Percentiles rank a stretch among this genome's conserved stretches.
These are phyloP conservation scores for Rhizomucor miehei DNA, from an alignment of 371 early-diverging fungal genomes.

Conservation along the genomic window DNA sequence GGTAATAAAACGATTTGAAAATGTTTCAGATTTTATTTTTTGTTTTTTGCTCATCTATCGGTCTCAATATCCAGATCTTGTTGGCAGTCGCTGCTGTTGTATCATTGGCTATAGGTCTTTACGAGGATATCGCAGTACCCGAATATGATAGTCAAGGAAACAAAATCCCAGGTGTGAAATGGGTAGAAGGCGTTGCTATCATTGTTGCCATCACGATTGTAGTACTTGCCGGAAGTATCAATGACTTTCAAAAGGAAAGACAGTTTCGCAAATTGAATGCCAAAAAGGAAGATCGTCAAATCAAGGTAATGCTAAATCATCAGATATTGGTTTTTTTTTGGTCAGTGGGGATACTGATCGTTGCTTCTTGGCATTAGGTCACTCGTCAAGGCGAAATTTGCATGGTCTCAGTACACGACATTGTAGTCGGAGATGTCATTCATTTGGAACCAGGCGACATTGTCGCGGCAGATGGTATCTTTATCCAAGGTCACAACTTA, in stretches of 20 bases:
- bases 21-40: neutral
- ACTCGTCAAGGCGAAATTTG: constrained; percentile 70
- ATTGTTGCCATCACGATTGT: constrained; percentile 79
- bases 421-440: constrained; percentile 88
- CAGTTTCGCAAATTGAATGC: constrained; percentile 83
- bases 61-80: constrained; percentile 51
- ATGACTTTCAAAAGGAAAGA: constrained; percentile 86
- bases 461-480: constrained; percentile 86
- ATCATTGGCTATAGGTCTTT: constrained; percentile 83
- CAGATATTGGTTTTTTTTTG: no score
- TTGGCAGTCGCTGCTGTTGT: constrained; percentile 80
- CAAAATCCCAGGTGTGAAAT: constrained; percentile 52
- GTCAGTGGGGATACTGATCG: neutral
- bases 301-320: constrained; percentile 55
- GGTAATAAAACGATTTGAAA: constrained; percentile 34
- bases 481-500: constrained; percentile 77
- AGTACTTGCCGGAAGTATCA: constrained; percentile 74
- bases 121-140: constrained; percentile 64
- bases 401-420: constrained; percentile 75
- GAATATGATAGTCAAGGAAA: constrained; percentile 33
- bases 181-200: constrained; percentile 81
- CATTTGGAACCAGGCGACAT: constrained; percentile 92
- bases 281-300: constrained; percentile 77
- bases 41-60: neutral
- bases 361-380: constrained; percentile 34